A percentile compares a stretch with the other conserved stretches of the same genome.
phyloP scores from a whole-genome alignment of 192 early-diverging fungal genomes.

The Coemansia sp. region DNA sequence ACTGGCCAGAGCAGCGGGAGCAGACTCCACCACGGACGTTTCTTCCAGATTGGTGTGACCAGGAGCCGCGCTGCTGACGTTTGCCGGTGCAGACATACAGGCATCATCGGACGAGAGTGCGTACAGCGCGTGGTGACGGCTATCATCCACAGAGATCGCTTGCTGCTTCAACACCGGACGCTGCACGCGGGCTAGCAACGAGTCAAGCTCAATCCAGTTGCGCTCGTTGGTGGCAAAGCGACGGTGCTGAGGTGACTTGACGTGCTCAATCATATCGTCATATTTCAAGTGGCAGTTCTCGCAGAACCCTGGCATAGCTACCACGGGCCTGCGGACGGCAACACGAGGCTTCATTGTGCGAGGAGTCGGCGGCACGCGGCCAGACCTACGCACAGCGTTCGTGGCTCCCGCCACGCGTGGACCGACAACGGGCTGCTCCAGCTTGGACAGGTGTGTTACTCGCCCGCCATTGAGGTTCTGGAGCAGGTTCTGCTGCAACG shows the following conservation, averaged over 20 bases:
- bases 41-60: neutral
- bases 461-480: conserved; percentile 53
- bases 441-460: conserved; percentile 49
- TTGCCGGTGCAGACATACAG: conserved; percentile 10
- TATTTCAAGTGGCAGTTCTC: conserved; percentile 58
- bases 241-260: conserved; percentile 43
- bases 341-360: conserved; percentile 47
- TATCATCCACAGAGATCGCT: neutral
- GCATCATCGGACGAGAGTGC: conserved; percentile 43
- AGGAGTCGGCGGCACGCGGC: conserved; percentile 35
- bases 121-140: conserved; percentile 16
- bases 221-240: conserved; percentile 51
- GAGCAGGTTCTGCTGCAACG: conserved; percentile 45
- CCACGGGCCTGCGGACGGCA: conserved; percentile 36
- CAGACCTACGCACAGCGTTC: conserved; percentile 10
- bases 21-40: conserved; percentile 9
- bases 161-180: conserved; percentile 36
- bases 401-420: conserved; percentile 7
- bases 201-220: conserved; percentile 55
- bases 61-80: conserved; percentile 14
- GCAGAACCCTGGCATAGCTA: conserved; percentile 53
- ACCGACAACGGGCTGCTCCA: conserved; percentile 42
- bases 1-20: conserved; percentile 11
- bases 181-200: conserved; percentile 31
- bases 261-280: conserved; percentile 53